Evolutionary conservation across 495 filamentous ascomycete species (phyloP), one percentile per base, ranked within the genome.

Genomic region (Tuber magnatum): DNA sequence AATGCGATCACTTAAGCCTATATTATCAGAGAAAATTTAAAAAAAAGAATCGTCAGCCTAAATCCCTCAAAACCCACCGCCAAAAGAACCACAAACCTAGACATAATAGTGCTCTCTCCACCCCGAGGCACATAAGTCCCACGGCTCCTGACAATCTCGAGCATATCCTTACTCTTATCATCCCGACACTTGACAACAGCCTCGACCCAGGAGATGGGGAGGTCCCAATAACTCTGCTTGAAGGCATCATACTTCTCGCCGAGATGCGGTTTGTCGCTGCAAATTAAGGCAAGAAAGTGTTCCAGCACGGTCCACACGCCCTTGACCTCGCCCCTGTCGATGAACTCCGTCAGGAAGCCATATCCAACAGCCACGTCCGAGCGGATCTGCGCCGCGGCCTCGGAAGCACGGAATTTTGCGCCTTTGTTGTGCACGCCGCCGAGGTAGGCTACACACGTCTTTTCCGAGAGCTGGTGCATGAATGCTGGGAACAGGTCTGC

Each of bases 171-270:
- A 81, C 97, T 94, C 84, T 97, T 97, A 84, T 99, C 95, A 84
- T 99, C 95, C 74, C 95, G 85, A 5, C 90, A 85, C 83, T 93
- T 87, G 74, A 99, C 82, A 76, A 97, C 95, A 32, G 92, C 90
- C 86, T 99, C 95, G n/a, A 98, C 94, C 95, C 95, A 99, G 41
- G 89, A 90, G 71, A 97, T 89, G 84, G 94, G 93, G 81, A 97
- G 86, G 84, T 99, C 95, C 94, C 94, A 97, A 82, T 97, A 97
- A 74, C 89, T 87, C 44, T 85, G 83, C 86, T 97, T 97, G 84
- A 98, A 93, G 24, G 86, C 85, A 78, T 92, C 92, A 78, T 97
- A 98, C 10, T 92, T 89, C 41, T 89, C 87, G 5, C 92, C 89
- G 8, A 97, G 84, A 24, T 83, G 83, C 9, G 89, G 86, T 85